Evolutionary conservation across 768 basidiomycete genomes (phyloP), one percentile per base, ranked within the genome.

Genomic region (Lyophyllum atratum): DNA sequence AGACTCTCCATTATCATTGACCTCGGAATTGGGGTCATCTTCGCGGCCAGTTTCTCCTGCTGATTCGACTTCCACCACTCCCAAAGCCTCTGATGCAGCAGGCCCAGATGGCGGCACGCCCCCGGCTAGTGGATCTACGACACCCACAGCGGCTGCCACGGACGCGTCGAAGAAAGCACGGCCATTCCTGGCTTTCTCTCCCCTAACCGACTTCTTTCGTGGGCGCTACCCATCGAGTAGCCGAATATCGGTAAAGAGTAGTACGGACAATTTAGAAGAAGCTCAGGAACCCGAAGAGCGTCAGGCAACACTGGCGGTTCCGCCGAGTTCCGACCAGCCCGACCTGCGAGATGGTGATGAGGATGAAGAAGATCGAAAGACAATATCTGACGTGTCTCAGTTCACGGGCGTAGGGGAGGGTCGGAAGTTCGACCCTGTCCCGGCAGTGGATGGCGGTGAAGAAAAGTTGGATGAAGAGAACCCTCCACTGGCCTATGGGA

Each of bases 151-250:
- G 43, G 61, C 72, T 37, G 64, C 70, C 14, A 66, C 59, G n/a
- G 77, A 77, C 24, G 72, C 76, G 39, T 67, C 64, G 48, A 79
- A 68, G 67, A 79, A 71, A 62, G 66, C 69, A 33, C 76, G 75
- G 46, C 73, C 77, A 33, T 85, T 85, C 74, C 80, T 86, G 63
- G 83, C 78, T 60, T 79, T 89, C 60, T 79, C 82, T 47, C 84
- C 87, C 5, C 78, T 90, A 37, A 76, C 87, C 44, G 85, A 82
- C 26, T 84, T 89, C 67, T 74, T 86, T 52, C 82, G 87, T 34
- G 75, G 79, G 21, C 83, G 87, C 48, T 81, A 88, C 67, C 80
- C 85, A 28, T 82, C 85, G 19, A 75, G 75, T 14, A 70, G 67
- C 60, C 74, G 70, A 51, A 55, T 59, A 33, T 48, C 59, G 19